phyloP scores from a whole-genome alignment of 2,329 filamentous ascomycete species.

The Massarina eburnea region DNA sequence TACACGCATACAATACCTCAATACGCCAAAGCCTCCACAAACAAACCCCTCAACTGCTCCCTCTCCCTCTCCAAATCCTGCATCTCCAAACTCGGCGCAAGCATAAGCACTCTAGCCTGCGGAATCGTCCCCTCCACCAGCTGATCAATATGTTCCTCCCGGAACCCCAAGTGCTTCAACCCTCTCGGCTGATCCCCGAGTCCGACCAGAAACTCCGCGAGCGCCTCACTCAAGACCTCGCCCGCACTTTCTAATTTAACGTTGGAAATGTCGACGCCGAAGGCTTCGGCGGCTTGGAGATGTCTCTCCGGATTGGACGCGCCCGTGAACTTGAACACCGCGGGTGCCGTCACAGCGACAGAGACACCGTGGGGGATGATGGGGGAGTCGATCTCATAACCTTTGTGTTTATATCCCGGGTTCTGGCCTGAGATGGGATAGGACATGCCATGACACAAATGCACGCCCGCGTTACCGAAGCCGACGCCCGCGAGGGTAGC shows the following conservation, averaged over 20 bases:
- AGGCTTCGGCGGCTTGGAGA: constrained; percentile 82
- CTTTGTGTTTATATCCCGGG: constrained; percentile 81
- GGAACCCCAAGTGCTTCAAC: constrained; percentile 80
- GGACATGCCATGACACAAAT: constrained; percentile 89
- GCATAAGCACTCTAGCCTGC: constrained; percentile 84
- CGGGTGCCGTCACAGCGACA: constrained; percentile 88
- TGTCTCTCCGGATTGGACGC: constrained; percentile 92
- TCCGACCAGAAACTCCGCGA: constrained; percentile 76
- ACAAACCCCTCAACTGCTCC: constrained; percentile 51
- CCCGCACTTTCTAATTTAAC: constrained; percentile 89
- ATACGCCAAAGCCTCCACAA: constrained; percentile 51
- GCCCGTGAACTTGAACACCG: constrained; percentile 91
- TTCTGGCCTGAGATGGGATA: constrained; percentile 98
- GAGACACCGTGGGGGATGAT: constrained; percentile 97
- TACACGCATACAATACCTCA: constrained; percentile 8
- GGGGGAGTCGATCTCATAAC: constrained; percentile 74
- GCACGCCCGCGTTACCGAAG: constrained; percentile 96
- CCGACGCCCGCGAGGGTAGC: constrained; percentile 93
- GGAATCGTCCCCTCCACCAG: constrained; percentile 94
- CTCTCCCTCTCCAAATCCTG: constrained; percentile 50
- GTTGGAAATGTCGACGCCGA: constrained; percentile 85
- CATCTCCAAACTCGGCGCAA: constrained; percentile 74
- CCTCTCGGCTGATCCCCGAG: constrained; percentile 91
- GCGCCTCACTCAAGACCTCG: constrained; percentile 80
- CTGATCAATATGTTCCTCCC: constrained; percentile 70